Evolutionary conservation across 1,284 basidiomycete genomes (phyloP).

Genomic region (Heterobasidion parviporum): DNA sequence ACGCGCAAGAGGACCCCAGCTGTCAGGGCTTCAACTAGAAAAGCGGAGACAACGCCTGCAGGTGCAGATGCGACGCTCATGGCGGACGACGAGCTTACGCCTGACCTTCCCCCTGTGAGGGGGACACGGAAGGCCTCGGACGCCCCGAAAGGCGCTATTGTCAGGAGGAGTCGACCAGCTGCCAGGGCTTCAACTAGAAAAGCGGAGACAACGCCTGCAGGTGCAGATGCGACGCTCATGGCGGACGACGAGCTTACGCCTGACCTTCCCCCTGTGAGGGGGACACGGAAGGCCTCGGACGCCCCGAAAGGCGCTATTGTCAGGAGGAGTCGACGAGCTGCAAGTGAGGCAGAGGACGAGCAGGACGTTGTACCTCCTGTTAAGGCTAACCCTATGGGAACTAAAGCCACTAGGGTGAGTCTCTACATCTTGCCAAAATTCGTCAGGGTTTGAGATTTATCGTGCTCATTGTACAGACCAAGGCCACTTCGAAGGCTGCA

Average conservation of each 20-base stretch:
- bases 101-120: slow-evolving; percentile 3
- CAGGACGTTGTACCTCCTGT: neutral
- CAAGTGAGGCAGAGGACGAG: slow-evolving; percentile 5
- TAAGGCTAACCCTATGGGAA: neutral
- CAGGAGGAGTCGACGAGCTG: slow-evolving; percentile 4
- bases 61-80: slow-evolving; percentile 10
- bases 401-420: neutral
- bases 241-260: slow-evolving; percentile 15
- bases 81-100: slow-evolving; percentile 15
- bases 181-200: neutral
- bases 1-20: neutral
- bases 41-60: neutral
- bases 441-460: neutral
- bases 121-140: slow-evolving; percentile 1
- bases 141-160: slow-evolving; percentile 5
- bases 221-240: slow-evolving; percentile 10
- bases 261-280: slow-evolving; percentile 2
- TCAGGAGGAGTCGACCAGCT: slow-evolving; percentile 3
- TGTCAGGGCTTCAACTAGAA: neutral
- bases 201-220: slow-evolving; percentile 1
- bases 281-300: neutral
- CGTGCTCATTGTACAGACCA: neutral
- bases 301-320: slow-evolving; percentile 6
- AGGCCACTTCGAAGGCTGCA: neutral
- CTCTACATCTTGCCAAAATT: neutral